These are phyloP conservation scores for Mucor ambiguus DNA, from an alignment of 371 early-diverging fungal species.

Conservation along the genomic window DNA sequence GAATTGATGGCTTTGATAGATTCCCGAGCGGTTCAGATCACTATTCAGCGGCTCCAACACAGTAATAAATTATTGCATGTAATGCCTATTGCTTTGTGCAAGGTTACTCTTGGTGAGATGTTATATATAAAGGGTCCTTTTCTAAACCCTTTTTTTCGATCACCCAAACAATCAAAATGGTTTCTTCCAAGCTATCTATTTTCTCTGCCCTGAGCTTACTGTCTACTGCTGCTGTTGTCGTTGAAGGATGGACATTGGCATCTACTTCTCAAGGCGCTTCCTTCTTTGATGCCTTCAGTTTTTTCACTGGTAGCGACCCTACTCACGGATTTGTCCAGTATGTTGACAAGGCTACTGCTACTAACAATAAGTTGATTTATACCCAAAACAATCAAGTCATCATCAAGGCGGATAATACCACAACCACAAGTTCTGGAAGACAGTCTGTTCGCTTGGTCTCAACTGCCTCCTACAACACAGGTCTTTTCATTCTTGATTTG, in stretches of 20 bases:
- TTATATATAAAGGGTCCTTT: slow-evolving; percentile 1
- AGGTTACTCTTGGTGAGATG: background rate
- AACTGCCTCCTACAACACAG: slow-evolving; percentile 15
- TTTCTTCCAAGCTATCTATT: background rate
- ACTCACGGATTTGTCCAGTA: slow-evolving; percentile 52
- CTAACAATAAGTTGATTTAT: slow-evolving; percentile 5
- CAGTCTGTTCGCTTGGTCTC: slow-evolving; percentile 34
- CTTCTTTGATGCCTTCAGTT: slow-evolving; percentile 43
- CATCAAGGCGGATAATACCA: slow-evolving; percentile 25
- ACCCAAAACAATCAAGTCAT: slow-evolving; percentile 14
- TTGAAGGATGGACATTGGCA: slow-evolving; percentile 24
- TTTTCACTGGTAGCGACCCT: slow-evolving; percentile 44
- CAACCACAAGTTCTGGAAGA: slow-evolving; percentile 20
- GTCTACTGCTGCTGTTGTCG: slow-evolving; percentile 1
- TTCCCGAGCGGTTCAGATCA: background rate
- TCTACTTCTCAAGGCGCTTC: slow-evolving; percentile 10
- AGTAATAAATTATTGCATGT: background rate
- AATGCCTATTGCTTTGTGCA: background rate
- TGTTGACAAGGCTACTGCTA: slow-evolving; percentile 32
- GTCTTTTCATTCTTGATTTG: slow-evolving; percentile 38
- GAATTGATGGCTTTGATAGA: background rate
- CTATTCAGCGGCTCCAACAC: background rate
- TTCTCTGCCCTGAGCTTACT: background rate
- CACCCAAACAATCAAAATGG: background rate
- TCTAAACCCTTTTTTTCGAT: background rate